Percentiles rank a stretch among this genome's conserved stretches.
These are phyloP conservation scores for Pythium dissotocum DNA, from an alignment of 352 stramenopile species.

Conservation along the genomic window DNA sequence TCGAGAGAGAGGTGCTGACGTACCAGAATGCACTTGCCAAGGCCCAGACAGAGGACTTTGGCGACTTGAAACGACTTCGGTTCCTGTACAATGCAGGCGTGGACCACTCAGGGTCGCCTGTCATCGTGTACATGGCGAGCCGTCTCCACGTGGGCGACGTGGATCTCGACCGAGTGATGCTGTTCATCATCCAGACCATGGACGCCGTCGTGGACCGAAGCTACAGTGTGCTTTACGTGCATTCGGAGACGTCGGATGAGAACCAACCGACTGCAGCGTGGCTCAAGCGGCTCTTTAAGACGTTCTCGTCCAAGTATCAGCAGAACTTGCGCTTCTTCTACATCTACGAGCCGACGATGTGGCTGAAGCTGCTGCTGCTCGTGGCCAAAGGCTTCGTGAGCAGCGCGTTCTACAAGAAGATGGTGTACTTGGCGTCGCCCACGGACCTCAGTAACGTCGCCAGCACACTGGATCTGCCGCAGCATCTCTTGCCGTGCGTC, in stretches of 20 bases:
- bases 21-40: conserved; percentile 49
- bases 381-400: conserved; percentile 66
- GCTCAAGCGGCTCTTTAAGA: conserved; percentile 68
- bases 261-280: conserved; percentile 63
- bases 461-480: conserved; percentile 44
- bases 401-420: conserved; percentile 69
- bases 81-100: conserved; percentile 75
- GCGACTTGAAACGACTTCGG: conserved; percentile 46
- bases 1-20: conserved; percentile 25
- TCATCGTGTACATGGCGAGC: conserved; percentile 71
- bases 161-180: conserved; percentile 68
- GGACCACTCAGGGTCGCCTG: conserved; percentile 62
- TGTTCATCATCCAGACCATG: conserved; percentile 72
- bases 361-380: conserved; percentile 73
- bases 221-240: conserved; percentile 77
- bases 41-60: conserved; percentile 53
- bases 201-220: conserved; percentile 52
- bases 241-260: conserved; percentile 42
- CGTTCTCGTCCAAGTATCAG: conserved; percentile 57
- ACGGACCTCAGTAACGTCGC: conserved; percentile 58
- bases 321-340: conserved; percentile 77
- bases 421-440: conserved; percentile 63
- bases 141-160: conserved; percentile 44
- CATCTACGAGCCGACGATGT: conserved; percentile 71
- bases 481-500: conserved; percentile 49